Evolutionary conservation across 23 red algal genomes (phyloP).

Genomic region (Chondrus crispus): DNA sequence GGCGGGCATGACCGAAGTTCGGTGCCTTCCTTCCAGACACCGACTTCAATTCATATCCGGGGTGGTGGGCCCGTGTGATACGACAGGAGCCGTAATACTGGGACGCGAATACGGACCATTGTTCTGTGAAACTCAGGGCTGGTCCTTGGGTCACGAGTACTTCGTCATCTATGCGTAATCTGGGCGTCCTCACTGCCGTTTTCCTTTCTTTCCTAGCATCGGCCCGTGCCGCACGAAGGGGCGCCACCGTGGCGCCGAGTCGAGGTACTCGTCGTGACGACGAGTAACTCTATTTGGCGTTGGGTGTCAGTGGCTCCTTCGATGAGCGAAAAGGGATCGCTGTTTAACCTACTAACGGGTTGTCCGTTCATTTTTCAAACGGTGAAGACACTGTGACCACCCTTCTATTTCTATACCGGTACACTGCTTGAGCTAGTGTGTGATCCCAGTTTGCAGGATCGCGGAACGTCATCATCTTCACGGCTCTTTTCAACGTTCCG

Average conservation of each 20-base stretch:
- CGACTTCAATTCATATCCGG: background rate
- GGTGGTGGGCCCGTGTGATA: background rate
- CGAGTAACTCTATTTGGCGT: background rate
- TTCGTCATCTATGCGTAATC: background rate
- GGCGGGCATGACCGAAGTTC: background rate
- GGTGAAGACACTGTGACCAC: background rate
- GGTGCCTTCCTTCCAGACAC: background rate
- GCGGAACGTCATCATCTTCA: background rate
- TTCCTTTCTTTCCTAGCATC: background rate
- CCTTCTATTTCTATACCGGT: background rate
- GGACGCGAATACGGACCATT: background rate
- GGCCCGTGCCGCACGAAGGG: background rate
- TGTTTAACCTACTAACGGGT: background rate
- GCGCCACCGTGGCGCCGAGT: too few relatives aligned
- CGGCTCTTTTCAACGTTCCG: background rate
- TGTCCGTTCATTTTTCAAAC: background rate
- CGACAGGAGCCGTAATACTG: background rate
- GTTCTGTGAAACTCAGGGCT: background rate
- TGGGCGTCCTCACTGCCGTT: background rate
- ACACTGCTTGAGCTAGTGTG: background rate
- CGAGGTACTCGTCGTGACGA: too few relatives aligned
- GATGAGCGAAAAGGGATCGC: background rate
- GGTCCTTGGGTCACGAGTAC: background rate
- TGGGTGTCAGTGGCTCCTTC: background rate
- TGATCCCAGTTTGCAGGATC: background rate